These are phyloP conservation scores for Fusarium decemcellulare DNA, from an alignment of 2,329 filamentous ascomycete species.

Conservation along the genomic window DNA sequence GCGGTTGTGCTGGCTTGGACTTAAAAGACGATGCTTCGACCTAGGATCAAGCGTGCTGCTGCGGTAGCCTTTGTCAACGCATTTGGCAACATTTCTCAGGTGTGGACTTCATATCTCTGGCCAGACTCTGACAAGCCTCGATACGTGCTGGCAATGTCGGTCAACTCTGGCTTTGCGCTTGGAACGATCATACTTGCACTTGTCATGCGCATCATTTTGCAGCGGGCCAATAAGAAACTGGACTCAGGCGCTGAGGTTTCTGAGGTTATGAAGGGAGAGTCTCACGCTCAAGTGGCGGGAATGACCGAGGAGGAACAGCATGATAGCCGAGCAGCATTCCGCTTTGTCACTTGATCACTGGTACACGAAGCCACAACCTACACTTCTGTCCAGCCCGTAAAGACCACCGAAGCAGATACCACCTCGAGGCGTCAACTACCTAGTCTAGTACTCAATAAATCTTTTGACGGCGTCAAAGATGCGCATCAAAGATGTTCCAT, in stretches of 20 bases:
- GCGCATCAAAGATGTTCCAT: neutral
- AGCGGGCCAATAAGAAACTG: slow-evolving; percentile 21
- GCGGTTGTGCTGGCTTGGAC: slow-evolving; percentile 24
- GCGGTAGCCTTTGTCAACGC: slow-evolving; percentile 20
- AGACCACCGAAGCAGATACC: neutral
- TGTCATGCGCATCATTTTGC: slow-evolving; percentile 12
- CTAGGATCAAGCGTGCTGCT: slow-evolving; percentile 22
- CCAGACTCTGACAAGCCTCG: slow-evolving; percentile 11
- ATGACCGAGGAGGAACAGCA: slow-evolving; percentile 14
- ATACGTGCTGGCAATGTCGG: slow-evolving; percentile 19
- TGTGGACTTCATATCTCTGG: slow-evolving; percentile 22
- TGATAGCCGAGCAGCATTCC: slow-evolving; percentile 17
- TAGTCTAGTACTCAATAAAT: neutral
- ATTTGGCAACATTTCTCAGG: slow-evolving; percentile 23
- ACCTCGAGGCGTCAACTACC: neutral
- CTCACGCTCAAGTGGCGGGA: slow-evolving; percentile 13
- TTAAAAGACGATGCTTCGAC: slow-evolving; percentile 22
- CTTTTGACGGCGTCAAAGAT: neutral
- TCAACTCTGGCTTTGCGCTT: slow-evolving; percentile 22
- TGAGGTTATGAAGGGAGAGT: slow-evolving; percentile 24
- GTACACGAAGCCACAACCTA: neutral
- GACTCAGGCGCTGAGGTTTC: slow-evolving; percentile 17
- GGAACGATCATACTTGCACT: slow-evolving; percentile 9
- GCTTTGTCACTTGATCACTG: slow-evolving; percentile 9
- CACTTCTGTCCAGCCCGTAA: neutral